A percentile compares a stretch with the other conserved stretches of the same genome.
Conservation (phyloP, 2,329 filamentous ascomycete genomes). For the Ophiostoma perfectum region DNA sequence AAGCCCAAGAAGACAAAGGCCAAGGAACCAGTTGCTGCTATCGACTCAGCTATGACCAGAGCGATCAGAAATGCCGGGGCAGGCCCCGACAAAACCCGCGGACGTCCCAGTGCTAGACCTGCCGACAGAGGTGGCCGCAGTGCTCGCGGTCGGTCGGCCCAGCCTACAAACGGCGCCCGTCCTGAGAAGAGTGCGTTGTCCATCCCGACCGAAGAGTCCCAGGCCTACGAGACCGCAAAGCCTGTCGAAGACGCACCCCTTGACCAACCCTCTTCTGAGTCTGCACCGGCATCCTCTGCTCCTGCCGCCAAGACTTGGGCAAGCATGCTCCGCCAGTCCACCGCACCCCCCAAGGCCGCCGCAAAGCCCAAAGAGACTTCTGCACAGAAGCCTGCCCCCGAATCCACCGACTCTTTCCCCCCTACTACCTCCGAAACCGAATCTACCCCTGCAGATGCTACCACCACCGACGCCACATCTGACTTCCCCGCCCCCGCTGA, state of each 20-base stretch:
- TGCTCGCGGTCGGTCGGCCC: constrained; percentile 58
- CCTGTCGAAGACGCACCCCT: constrained; percentile 37
- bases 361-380: constrained; percentile 25
- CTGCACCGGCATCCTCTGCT: constrained; percentile 28
- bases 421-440: constrained; percentile 34
- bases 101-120: constrained; percentile 56
- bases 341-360: constrained; percentile 35
- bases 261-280: constrained; percentile 32
- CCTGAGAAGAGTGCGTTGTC: constrained; percentile 54
- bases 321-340: constrained; percentile 63
- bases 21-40: constrained; percentile 55
- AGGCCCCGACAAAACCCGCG: constrained; percentile 57
- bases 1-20: constrained; percentile 69
- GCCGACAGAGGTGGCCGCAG: constrained; percentile 57
- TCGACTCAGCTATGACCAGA: constrained; percentile 44
- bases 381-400: constrained; percentile 39
- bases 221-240: constrained; percentile 52
- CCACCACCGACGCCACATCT: constrained; percentile 19
- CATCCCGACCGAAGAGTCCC: constrained; percentile 65
- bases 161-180: constrained; percentile 57
- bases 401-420: constrained; percentile 38
- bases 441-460: constrained; percentile 29
- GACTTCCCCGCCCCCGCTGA: constrained; percentile 29
- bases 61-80: constrained; percentile 57
- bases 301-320: constrained; percentile 61